Base-by-base conservation (phyloP, 1,284 basidiomycete species). In the Vanrija sp. region DNA sequence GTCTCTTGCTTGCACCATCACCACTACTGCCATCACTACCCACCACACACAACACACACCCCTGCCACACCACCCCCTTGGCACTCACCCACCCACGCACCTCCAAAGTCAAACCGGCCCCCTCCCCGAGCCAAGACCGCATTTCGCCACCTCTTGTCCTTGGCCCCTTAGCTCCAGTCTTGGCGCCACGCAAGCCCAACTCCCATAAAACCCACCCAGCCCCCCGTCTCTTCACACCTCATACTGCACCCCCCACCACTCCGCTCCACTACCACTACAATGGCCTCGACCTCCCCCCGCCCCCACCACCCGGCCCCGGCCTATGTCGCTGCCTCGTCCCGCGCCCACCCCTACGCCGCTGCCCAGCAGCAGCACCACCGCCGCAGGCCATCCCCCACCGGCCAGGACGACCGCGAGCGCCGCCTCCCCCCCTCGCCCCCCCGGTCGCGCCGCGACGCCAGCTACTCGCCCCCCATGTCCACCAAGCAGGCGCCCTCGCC, bases 341-440 rank as follows among this genome's bases (percentile, higher is more conserved):
- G 58, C 42, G 40, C 54, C 25, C 58, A 60, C 54, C 58, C 58
- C 19, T 60, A 60, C 52, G 54, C 49, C 7, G 46, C 46, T 19
- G 29, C 23, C 26, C 52, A 14, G 26, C 23, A 26, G 25, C 23
- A 43, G 19, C 8, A 28, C 38, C 51, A 43, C 40, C 38, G 23
- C 46, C 58, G 45, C 54, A 38, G 28, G 26, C 19, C 47, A 39
- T 38, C 52, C 29, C 46, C 29, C 51, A 1, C 29, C 12, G 43
- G 38, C 43, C n/a, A 43, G n/a, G 25, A 42, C 39, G 47, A 46
- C 46, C 19, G 49, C 43, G 62, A 58, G 2, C 42, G 50, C 48
- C 56, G 49, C 21, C 46, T 68, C 16, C 71, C 72, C 10, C 73
- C 73, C 25, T 65, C 63, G 15, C 71, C 73, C 3, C 73, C 73